Evolutionary conservation across 305 asterid genomes (phyloP).

Genomic region (Lippia alba): DNA sequence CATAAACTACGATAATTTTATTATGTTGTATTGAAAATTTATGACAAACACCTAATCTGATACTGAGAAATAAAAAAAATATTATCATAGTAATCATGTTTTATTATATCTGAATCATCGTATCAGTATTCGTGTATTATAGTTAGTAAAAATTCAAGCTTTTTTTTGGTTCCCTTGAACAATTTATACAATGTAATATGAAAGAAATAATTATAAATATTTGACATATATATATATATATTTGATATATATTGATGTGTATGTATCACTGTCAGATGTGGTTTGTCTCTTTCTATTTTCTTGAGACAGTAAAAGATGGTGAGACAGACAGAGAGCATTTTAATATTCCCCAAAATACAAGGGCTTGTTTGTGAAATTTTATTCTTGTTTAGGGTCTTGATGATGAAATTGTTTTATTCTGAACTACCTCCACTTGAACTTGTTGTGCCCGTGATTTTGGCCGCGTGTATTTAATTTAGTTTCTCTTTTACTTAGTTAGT

Average conservation of each 20-base stretch:
- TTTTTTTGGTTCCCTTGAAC: background rate
- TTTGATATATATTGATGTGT: background rate
- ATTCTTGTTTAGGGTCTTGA: background rate
- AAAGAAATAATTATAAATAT: background rate
- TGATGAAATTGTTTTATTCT: background rate
- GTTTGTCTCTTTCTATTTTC: background rate
- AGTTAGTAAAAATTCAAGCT: constrained; percentile 4
- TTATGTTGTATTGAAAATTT: too few species aligned
- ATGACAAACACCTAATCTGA: too few species aligned
- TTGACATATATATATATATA: too few species aligned
- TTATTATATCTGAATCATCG: too few species aligned
- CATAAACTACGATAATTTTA: background rate
- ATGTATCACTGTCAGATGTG: background rate
- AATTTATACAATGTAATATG: background rate
- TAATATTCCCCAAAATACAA: background rate
- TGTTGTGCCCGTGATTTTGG: background rate
- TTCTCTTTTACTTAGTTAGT: too few species aligned
- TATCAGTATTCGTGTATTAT: too few species aligned
- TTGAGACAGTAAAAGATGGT: background rate
- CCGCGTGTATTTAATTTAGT: background rate
- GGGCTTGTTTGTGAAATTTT: background rate
- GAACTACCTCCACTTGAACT: background rate
- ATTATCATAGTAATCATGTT: too few species aligned
- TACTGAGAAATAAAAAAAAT: too few species aligned
- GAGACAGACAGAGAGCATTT: constrained; percentile 16